A percentile compares a stretch with the other conserved stretches of the same genome.
phyloP scores from a whole-genome alignment of 1,284 basidiomycete species.

The Butyriboletus pseudospeciosus region DNA sequence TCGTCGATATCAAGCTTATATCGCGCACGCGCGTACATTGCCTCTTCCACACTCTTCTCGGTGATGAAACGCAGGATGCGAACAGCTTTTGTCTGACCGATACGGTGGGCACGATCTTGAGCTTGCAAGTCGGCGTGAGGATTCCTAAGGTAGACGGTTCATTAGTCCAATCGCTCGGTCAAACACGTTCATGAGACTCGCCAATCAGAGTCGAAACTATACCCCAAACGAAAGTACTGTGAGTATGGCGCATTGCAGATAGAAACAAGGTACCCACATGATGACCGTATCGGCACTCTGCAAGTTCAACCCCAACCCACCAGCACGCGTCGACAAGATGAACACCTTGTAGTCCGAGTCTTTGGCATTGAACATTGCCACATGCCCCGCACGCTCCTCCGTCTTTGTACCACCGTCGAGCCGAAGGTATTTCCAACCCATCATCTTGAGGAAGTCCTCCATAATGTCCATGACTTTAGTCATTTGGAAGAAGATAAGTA shows the following conservation, averaged over 20 bases:
- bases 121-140: constrained; percentile 98
- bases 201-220: constrained; percentile 87
- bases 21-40: constrained; percentile 91
- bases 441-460: constrained; percentile 94
- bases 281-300: constrained; percentile 99
- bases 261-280: constrained; percentile 63
- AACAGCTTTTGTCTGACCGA: constrained; percentile 98
- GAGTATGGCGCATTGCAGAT: constrained; percentile 1
- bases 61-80: constrained; percentile 96
- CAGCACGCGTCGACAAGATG: constrained; percentile 93
- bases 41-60: constrained; percentile 97
- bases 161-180: not conserved
- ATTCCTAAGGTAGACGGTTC: constrained; percentile 55
- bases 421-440: constrained; percentile 88
- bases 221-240: constrained; percentile 1
- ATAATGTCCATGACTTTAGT: constrained; percentile 99
- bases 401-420: constrained; percentile 98
- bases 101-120: constrained; percentile 99
- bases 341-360: constrained; percentile 92
- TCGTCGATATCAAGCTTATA: constrained; percentile 99
- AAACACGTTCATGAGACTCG: constrained; percentile 25
- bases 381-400: constrained; percentile 90
- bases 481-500: constrained; percentile 99
- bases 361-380: constrained; percentile 89
- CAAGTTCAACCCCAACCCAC: constrained; percentile 96